Conservation (phyloP, 495 filamentous ascomycete genomes). For the Xylaria longipes region DNA sequence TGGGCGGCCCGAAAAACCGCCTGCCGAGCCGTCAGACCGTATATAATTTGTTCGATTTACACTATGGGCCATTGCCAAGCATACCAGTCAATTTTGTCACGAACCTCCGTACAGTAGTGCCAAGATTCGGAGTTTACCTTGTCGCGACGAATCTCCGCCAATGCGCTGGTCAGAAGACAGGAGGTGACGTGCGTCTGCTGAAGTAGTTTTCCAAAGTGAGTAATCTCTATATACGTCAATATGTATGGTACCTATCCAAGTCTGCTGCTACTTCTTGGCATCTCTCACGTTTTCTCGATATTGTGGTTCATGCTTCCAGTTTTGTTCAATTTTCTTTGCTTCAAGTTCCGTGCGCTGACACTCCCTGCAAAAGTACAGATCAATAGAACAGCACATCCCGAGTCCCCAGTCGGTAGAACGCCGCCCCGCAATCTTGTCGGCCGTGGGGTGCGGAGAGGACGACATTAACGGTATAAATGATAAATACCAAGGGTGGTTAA, state of each 20-base stretch:
- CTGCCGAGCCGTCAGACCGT: no score
- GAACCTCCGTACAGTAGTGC: no score
- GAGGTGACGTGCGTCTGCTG: background rate
- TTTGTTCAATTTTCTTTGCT: background rate
- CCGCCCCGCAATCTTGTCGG: background rate
- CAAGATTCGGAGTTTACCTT: constrained; percentile 12
- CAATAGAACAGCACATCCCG: background rate
- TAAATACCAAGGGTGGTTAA: background rate
- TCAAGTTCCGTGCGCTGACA: background rate
- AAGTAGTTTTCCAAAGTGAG: constrained; percentile 4
- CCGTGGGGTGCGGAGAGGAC: constrained; percentile 10
- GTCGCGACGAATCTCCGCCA: background rate
- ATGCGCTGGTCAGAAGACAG: background rate
- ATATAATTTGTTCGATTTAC: no score
- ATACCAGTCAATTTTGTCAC: no score
- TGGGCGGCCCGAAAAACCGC: no score
- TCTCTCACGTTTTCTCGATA: background rate
- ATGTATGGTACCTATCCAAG: background rate
- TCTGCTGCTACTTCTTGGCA: background rate
- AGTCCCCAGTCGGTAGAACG: constrained; percentile 4
- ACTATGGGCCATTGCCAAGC: no score
- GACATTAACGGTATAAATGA: background rate
- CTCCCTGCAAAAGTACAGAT: background rate
- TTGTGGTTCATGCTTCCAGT: background rate
- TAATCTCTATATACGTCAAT: background rate